A percentile compares a stretch with the other conserved stretches of the same genome.
phyloP scores from a whole-genome alignment of 768 basidiomycete genomes.

The Auriscalpium vulgare region DNA sequence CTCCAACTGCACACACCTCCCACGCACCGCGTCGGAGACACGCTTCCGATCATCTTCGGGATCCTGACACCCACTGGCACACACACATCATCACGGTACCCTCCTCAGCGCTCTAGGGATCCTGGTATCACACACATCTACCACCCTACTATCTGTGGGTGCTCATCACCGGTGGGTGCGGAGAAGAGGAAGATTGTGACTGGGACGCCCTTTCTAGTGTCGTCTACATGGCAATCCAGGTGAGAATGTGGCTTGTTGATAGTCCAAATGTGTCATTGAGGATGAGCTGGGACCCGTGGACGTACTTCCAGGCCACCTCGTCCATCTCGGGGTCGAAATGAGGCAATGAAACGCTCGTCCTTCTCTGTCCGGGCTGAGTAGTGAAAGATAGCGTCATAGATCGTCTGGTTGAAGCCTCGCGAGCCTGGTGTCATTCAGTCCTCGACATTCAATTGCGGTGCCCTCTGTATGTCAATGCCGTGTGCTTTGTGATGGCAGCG shows the following conservation, averaged over 20 bases:
- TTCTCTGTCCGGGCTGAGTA: not conserved
- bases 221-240: constrained; percentile 28
- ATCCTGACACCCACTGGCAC: too few relatives aligned
- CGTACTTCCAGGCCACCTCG: not conserved
- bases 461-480: not conserved
- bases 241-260: constrained; percentile 14
- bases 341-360: not conserved
- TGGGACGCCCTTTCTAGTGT: constrained; percentile 22
- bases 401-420: not conserved
- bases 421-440: not conserved
- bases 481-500: not conserved
- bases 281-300: constrained; percentile 12
- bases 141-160: too few relatives aligned
- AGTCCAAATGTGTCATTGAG: constrained; percentile 20
- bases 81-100: too few relatives aligned
- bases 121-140: too few relatives aligned
- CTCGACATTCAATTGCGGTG: not conserved
- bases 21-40: too few relatives aligned
- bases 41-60: too few relatives aligned
- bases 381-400: not conserved
- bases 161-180: constrained; percentile 23
- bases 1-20: too few relatives aligned
- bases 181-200: constrained; percentile 27
- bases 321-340: not conserved
- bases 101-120: too few relatives aligned